These are phyloP conservation scores for Dioscorea alata DNA, from an alignment of 106 monocot species.

Conservation along the genomic window DNA sequence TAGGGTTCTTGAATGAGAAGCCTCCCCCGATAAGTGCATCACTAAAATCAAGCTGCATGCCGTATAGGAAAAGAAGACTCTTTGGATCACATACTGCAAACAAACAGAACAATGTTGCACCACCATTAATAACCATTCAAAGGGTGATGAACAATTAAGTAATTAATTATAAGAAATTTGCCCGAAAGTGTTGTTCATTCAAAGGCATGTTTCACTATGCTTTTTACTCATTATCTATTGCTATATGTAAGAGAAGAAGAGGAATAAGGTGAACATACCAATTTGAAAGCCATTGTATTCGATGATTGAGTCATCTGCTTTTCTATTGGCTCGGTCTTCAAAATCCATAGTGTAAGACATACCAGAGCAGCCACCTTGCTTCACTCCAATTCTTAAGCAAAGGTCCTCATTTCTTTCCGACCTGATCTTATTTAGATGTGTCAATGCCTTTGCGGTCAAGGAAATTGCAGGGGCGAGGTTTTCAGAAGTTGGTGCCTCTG, in stretches of 20 bases:
- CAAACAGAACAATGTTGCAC: background rate
- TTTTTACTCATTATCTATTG: too few species aligned
- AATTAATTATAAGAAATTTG: too few species aligned
- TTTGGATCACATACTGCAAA: conserved; percentile 95
- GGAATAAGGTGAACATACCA: conserved; percentile 32
- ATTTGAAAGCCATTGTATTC: conserved; percentile 87
- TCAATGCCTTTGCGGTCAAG: conserved; percentile 72
- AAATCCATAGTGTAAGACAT: conserved; percentile 99
- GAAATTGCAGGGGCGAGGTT: conserved; percentile 68
- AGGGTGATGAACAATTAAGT: too few species aligned
- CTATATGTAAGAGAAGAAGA: background rate
- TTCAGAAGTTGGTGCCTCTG: conserved; percentile 39
- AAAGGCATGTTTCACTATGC: too few species aligned
- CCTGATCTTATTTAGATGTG: conserved; percentile 83
- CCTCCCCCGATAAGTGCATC: conserved; percentile 96
- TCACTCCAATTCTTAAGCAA: conserved; percentile 95
- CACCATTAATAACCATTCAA: too few species aligned
- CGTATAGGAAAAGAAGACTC: conserved; percentile 86
- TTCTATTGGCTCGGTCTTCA: conserved; percentile 60
- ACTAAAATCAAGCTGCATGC: conserved; percentile 95
- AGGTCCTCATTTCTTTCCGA: conserved; percentile 72
- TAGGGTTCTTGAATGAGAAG: conserved; percentile 95
- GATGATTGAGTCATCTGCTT: conserved; percentile 68
- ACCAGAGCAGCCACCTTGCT: conserved; percentile 98
- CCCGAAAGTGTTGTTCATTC: too few species aligned